Evolutionary conservation across 768 basidiomycete genomes (phyloP), one percentile per base, ranked within the genome.

Genomic region (Termitomyces sp.): DNA sequence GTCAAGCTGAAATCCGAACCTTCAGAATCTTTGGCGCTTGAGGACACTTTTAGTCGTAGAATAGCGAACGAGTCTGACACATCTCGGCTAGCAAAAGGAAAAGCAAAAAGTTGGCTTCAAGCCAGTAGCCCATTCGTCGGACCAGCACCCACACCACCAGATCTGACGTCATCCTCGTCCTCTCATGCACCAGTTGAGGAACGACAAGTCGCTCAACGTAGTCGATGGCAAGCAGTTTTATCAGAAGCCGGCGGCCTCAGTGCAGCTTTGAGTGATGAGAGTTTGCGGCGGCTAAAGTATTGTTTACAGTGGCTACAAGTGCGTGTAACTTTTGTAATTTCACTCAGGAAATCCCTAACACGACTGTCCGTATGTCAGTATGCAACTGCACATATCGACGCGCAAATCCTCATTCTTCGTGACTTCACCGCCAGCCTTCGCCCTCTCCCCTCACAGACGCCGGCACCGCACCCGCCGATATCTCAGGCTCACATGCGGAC

Each of bases 271-370:
- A 93, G 92, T 70, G 93, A 95, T 62, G 94, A 95, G 71, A 93
- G 87, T 67, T 90, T 96, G 89, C 79, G 90, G 57, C 78, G 89
- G 55, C 72, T 96, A 43, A 86, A 86, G 69, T 95, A 95, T 68
- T 93, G 91, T 72, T 69, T 96, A 32, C 84, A 91, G 58, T 95
- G 93, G 92, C 77, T 96, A 18, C 88, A 91, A 78, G 91, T 92
- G 30, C 26, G 83, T 77, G 2, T 41, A 8, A 18, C 16, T 50
- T 50, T 46, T 10, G 33, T 28, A 43, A 38, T 30, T n/a, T 32
- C 2, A 23, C 1, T 50, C 10, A 30, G 36, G 35, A 36, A 2
- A n/a, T 41, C 46, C 52, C 13, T 20, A 9, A 57, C 8, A 40
- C 30, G 3, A 28, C 50, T 55, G 18, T 47, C 33, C 50, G 53